A percentile compares a stretch with the other conserved stretches of the same genome.
Conservation (phyloP, 495 filamentous ascomycete genomes). For the Schizothecium vesticola region DNA sequence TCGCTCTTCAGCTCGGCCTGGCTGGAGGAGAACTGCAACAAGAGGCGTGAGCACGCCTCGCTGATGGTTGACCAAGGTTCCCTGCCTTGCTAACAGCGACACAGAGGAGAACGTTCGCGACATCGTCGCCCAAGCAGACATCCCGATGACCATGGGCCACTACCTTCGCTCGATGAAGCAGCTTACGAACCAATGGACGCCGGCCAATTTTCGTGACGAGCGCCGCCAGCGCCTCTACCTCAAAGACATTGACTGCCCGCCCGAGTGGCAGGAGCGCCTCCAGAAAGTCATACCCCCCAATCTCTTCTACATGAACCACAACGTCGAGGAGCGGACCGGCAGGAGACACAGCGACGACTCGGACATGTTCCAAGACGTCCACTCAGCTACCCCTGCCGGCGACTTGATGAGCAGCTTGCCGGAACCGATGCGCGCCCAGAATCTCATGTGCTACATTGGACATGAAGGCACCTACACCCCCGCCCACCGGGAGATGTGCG, state of each 20-base stretch:
- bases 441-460: slow-evolving; percentile 97
- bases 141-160: slow-evolving; percentile 77
- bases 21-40: slow-evolving; percentile 66
- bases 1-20: slow-evolving; percentile 74
- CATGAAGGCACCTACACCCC: slow-evolving; percentile 98
- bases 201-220: slow-evolving; percentile 61
- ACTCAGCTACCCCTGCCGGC: slow-evolving; percentile 50
- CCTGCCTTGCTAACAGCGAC: background rate
- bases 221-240: slow-evolving; percentile 80
- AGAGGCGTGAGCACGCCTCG: slow-evolving; percentile 55
- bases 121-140: slow-evolving; percentile 59
- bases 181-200: slow-evolving; percentile 68
- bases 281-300: slow-evolving; percentile 67
- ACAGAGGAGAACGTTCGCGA: slow-evolving; percentile 65
- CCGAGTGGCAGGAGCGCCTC: slow-evolving; percentile 74
- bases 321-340: slow-evolving; percentile 44
- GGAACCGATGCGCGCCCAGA: slow-evolving; percentile 77
- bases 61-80: background rate
- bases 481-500: slow-evolving; percentile 96
- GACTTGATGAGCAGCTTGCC: slow-evolving; percentile 96
- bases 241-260: slow-evolving; percentile 92
- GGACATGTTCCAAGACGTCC: slow-evolving; percentile 45
- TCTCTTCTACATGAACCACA: slow-evolving; percentile 83
- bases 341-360: slow-evolving; percentile 37
- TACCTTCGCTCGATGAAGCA: slow-evolving; percentile 79